Base-by-base conservation (phyloP, 140 eudicot species). In the Anethum foeniculum region DNA sequence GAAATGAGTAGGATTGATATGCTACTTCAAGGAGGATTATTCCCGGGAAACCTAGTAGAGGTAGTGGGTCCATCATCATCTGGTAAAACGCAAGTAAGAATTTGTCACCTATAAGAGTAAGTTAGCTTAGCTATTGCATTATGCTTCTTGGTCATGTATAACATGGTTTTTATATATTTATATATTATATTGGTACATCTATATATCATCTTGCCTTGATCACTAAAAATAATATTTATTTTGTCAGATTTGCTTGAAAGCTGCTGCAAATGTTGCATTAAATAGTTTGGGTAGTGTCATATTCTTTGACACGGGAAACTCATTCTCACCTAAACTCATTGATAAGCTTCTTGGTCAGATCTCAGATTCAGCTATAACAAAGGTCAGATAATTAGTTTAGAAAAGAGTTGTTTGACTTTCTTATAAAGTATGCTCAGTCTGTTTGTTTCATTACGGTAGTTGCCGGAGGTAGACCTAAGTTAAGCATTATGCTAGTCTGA, bases 61-160 rank as follows among this genome's bases (percentile, higher is more conserved):
- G 83, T 94, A 52, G 98, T 94, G 83, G 98, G 98, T 56, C 88
- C 97, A 44, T 94, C 98, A 67, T 92, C 94, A 48, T 94, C 97
- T 71, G 93, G 98, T 75, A 94, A 92, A 86, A 92, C 98, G 65
- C 98, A 94, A 87, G 98, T 92, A 83, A 78, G 89, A 80, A 44
- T 41, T 69, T 68, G 54, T 48, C 77, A 74, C 74, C 56, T 83
- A 30, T 43, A 6, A 12, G 54, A 16, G 36, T 4, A 68, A 34
- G 77, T 46, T 39, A 10, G 69, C 51, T 7, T 75, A 5, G n/a
- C 23, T 75, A 41, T 3, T 5, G 32, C 38, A 27, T 44, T 15
- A 25, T 75, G 62, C 47, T 75, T 46, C 39, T 47, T 46, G 49
- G 41, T 46, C 60, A 27, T 44, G 39, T 41, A 44, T 74, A n/a